Evolutionary conservation across 2,329 filamentous ascomycete genomes (phyloP).

Genomic region (Aureobasidium namibiae): DNA sequence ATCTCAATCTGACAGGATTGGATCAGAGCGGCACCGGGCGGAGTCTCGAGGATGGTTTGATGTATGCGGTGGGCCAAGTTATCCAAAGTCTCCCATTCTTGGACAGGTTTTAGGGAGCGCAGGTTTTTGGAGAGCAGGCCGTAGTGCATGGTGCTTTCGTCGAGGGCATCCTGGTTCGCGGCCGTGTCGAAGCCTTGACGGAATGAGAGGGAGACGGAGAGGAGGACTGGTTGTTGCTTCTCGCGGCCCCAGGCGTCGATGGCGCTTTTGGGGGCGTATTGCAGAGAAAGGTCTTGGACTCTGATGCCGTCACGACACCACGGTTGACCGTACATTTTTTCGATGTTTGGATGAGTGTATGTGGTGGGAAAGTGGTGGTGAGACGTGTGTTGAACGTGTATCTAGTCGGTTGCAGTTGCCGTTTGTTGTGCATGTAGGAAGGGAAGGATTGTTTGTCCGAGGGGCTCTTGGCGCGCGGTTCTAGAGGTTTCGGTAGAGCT

Average conservation of each 20-base stretch:
- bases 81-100: slow-evolving; percentile 11
- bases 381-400: not conserved
- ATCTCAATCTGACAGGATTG: slow-evolving; percentile 27
- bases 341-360: not conserved
- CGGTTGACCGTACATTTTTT: slow-evolving; percentile 7
- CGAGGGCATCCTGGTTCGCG: slow-evolving; percentile 52
- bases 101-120: slow-evolving; percentile 13
- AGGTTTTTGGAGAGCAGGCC: slow-evolving; percentile 61
- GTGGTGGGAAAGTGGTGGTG: not conserved
- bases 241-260: slow-evolving; percentile 62
- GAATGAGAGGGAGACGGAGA: slow-evolving; percentile 55
- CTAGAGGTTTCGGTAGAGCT: not conserved
- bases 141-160: slow-evolving; percentile 67
- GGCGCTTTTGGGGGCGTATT: slow-evolving; percentile 43
- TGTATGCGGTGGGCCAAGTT: slow-evolving; percentile 9
- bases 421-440: not conserved
- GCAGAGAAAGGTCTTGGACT: slow-evolving; percentile 53
- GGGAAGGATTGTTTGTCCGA: not conserved
- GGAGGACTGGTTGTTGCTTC: slow-evolving; percentile 52
- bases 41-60: slow-evolving; percentile 9
- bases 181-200: slow-evolving; percentile 48
- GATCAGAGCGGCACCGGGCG: slow-evolving; percentile 4
- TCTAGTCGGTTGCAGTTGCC: not conserved
- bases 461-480: not conserved
- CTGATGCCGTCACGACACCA: slow-evolving; percentile 35